A percentile compares a stretch with the other conserved stretches of the same genome.
These are phyloP conservation scores for Sclerospora graminicola DNA, from an alignment of 352 stramenopile genomes.

Conservation along the genomic window DNA sequence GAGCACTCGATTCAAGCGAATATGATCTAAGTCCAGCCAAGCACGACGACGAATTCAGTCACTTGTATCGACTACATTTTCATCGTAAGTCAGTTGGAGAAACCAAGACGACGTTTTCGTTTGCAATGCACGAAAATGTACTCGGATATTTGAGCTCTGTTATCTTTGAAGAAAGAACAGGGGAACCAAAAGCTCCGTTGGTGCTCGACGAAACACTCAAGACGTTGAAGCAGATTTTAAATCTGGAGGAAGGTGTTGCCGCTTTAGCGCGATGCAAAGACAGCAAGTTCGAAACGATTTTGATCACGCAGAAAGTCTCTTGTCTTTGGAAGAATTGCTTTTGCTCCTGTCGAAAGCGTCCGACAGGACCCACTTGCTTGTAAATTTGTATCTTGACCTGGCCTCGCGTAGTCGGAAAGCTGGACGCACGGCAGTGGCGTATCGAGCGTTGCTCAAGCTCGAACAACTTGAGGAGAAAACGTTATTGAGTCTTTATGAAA, in stretches of 20 bases:
- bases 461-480: slow-evolving; percentile 35
- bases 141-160: slow-evolving; percentile 50
- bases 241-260: slow-evolving; percentile 22
- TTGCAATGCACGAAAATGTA: slow-evolving; percentile 49
- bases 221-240: slow-evolving; percentile 41
- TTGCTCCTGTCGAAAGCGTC: slow-evolving; percentile 27
- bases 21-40: slow-evolving; percentile 53
- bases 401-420: slow-evolving; percentile 51
- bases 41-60: slow-evolving; percentile 34
- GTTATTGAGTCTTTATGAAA: slow-evolving; percentile 26
- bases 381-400: slow-evolving; percentile 46
- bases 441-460: slow-evolving; percentile 50
- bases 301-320: slow-evolving; percentile 44
- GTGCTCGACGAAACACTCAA: slow-evolving; percentile 35
- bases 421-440: slow-evolving; percentile 52
- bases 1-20: slow-evolving; percentile 40
- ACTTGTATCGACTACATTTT: slow-evolving; percentile 48
- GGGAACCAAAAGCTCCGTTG: slow-evolving; percentile 8
- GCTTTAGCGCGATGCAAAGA: slow-evolving; percentile 41
- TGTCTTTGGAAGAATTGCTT: slow-evolving; percentile 55
- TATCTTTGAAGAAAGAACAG: slow-evolving; percentile 41
- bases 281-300: slow-evolving; percentile 42
- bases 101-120: slow-evolving; percentile 31
- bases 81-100: slow-evolving; percentile 42
- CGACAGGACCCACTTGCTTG: slow-evolving; percentile 18